Base-by-base conservation (phyloP, 176 grass and related monocot species). In the Zoysia pacifica region DNA sequence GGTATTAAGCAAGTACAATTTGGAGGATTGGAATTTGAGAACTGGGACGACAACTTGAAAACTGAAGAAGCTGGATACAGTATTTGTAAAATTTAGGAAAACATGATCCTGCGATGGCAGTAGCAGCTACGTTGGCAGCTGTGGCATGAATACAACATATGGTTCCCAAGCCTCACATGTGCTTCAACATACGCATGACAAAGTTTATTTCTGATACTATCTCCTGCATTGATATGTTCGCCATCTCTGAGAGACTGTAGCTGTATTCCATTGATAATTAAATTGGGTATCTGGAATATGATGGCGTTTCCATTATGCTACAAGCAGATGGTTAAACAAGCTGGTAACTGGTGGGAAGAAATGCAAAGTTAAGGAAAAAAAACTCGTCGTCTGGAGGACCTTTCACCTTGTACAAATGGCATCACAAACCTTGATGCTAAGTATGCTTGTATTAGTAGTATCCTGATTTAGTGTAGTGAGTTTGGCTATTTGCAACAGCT, bases 1-100 rank as follows among this genome's bases (percentile, higher is more conserved):
- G 96, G 92, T 59, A 94, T 98, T 86, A 98, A 93, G 78, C 88
- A 93, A 90, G 64, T 95, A 55, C 73, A 91, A 37, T 93, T 94
- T 81, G 96, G 96, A 74, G 96, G 96, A 9, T 81, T 70, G 47
- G 81, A 89, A 66, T 98, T 95, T 75, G 82, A 77, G 86, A 87
- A 81, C 75, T 98, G 96, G 96, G 89, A 86, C 55, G 90, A 93
- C 50, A 72, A 93, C 70, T 82, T 98, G 63, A 87, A 81, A 64
- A 80, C 87, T 19, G 88, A 98, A 84, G 96, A 94, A 48, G 86
- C 82, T 48, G 96, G 88, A 72, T 95, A 85, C 45, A 93, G 82
- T 82, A 64, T 84, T 42, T 76, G 82, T 68, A 99, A 93, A 81
- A 91, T 99, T 69, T 99, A 85, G 76, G 61, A 74, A 65, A 62